phyloP scores from a whole-genome alignment of 768 basidiomycete genomes.

The Trametes maxima region DNA sequence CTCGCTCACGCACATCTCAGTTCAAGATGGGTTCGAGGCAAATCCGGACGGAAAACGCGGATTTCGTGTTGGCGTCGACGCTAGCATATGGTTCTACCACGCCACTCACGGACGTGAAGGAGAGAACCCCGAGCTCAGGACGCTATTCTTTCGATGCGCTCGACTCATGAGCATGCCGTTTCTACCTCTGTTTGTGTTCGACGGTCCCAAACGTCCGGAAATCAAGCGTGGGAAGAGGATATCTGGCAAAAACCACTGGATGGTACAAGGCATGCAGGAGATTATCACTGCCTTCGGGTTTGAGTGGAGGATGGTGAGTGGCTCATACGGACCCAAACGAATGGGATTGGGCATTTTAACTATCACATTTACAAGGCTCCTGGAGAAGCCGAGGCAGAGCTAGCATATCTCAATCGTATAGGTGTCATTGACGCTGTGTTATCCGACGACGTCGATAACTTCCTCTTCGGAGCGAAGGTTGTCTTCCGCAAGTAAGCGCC shows the following conservation, averaged over 20 bases:
- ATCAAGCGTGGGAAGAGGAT: conserved; percentile 80
- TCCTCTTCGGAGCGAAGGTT: conserved; percentile 83
- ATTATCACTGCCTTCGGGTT: conserved; percentile 82
- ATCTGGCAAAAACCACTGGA: conserved; percentile 59
- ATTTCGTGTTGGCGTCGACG: conserved; percentile 85
- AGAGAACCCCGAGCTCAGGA: conserved; percentile 85
- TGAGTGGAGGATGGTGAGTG: conserved; percentile 66
- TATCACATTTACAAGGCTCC: conserved; percentile 57
- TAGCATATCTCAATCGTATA: conserved; percentile 81
- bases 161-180: conserved; percentile 77
- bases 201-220: conserved; percentile 82
- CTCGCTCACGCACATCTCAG: conserved; percentile 76
- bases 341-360: too few relatives aligned
- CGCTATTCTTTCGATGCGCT: conserved; percentile 83
- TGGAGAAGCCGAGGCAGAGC: conserved; percentile 93
- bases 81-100: conserved; percentile 82
- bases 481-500: conserved; percentile 78
- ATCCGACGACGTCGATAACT: conserved; percentile 92
- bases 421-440: conserved; percentile 87
- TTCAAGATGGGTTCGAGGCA: conserved; percentile 71
- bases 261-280: conserved; percentile 75
- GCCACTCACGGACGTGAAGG: conserved; percentile 75
- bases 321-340: conserved; percentile 25
- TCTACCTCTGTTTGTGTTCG: conserved; percentile 89
- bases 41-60: conserved; percentile 69